Evolutionary conservation across 345 rosid genomes (phyloP).

Genomic region (Linum trigynum): DNA sequence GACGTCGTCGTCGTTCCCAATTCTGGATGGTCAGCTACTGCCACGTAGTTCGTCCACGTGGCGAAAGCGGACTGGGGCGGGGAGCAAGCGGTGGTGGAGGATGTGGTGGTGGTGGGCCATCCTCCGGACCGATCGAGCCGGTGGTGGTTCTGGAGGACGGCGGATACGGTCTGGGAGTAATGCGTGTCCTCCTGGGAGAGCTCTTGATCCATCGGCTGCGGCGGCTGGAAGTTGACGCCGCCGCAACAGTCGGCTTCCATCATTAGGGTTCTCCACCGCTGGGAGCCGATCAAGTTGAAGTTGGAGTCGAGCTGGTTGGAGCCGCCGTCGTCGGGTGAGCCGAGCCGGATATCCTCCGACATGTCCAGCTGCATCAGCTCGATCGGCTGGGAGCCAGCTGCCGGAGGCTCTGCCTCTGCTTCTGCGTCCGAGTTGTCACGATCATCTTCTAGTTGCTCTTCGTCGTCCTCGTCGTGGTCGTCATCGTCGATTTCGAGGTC

Average conservation of each 20-base stretch:
- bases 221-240: background rate
- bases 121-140: conserved; percentile 14
- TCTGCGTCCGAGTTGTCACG: conserved; percentile 35
- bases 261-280: conserved; percentile 36
- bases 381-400: conserved; percentile 36
- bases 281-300: conserved; percentile 27
- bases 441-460: conserved; percentile 30
- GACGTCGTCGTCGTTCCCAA: conserved; percentile 31
- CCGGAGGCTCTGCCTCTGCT: conserved; percentile 16
- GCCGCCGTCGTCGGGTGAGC: conserved; percentile 68
- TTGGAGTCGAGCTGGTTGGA: conserved; percentile 62
- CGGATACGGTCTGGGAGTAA: conserved; percentile 84
- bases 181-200: conserved; percentile 55
- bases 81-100: conserved; percentile 26
- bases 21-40: conserved; percentile 20
- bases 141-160: conserved; percentile 59
- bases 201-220: conserved; percentile 24
- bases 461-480: conserved; percentile 31
- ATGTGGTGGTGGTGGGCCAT: conserved; percentile 33
- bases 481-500: conserved; percentile 18
- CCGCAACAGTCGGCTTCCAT: conserved; percentile 19
- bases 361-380: conserved; percentile 65
- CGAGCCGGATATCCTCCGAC: conserved; percentile 74
- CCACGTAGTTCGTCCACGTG: conserved; percentile 48
- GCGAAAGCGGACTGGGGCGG: conserved; percentile 58